These are phyloP conservation scores for Penicillium antarcticum DNA, from an alignment of 495 filamentous ascomycete genomes.

Conservation along the genomic window DNA sequence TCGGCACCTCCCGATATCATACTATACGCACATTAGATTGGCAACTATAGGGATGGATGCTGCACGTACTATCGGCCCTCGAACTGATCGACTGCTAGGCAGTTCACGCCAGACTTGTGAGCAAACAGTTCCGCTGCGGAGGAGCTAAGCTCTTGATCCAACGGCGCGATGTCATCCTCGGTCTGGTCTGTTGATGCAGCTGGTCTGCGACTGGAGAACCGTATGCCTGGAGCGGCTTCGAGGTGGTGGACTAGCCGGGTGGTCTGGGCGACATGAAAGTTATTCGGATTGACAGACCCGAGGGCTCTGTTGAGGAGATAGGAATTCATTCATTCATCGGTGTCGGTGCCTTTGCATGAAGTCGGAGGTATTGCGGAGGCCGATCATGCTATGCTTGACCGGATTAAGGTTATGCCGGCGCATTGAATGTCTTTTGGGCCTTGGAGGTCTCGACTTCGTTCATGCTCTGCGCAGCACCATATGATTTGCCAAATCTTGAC, in stretches of 20 bases:
- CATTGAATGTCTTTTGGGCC: slow-evolving; percentile 8
- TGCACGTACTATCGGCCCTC: slow-evolving; percentile 68
- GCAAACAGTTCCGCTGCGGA: slow-evolving; percentile 47
- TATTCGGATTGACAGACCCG: slow-evolving; percentile 57
- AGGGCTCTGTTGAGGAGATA: slow-evolving; percentile 69
- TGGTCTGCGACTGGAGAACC: slow-evolving; percentile 60
- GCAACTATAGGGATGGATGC: background rate
- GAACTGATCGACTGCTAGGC: slow-evolving; percentile 70
- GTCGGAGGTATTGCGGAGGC: background rate
- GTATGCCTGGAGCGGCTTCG: slow-evolving; percentile 58
- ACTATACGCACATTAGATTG: slow-evolving; percentile 37
- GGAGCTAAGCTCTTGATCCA: slow-evolving; percentile 17
- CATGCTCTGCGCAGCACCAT: background rate
- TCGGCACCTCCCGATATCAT: slow-evolving; percentile 82
- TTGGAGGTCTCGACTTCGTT: background rate
- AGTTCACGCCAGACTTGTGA: slow-evolving; percentile 72
- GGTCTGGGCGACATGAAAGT: slow-evolving; percentile 61
- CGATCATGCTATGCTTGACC: slow-evolving; percentile 16
- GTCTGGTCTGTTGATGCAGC: slow-evolving; percentile 11
- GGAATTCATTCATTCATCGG: slow-evolving; percentile 71
- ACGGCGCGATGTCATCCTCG: slow-evolving; percentile 9
- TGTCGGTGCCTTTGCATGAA: background rate
- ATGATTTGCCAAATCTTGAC: background rate
- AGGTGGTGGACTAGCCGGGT: slow-evolving; percentile 58
- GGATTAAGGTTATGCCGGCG: slow-evolving; percentile 25